These are phyloP conservation scores for Cenchrus americanus DNA, from an alignment of 176 grass and related monocot genomes.

Conservation along the genomic window DNA sequence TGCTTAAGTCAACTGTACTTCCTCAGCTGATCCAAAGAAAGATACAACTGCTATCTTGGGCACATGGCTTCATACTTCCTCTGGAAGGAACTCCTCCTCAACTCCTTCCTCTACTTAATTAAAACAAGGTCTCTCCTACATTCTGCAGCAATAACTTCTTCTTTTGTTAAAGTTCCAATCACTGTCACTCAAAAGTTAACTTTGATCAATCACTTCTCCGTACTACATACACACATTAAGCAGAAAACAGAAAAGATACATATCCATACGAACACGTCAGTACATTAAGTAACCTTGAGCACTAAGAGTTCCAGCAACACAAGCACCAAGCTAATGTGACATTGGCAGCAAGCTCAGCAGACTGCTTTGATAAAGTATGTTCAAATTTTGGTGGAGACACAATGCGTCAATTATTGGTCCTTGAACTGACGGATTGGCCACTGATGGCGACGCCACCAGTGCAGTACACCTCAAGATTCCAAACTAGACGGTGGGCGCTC, in stretches of 20 bases:
- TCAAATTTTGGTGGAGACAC: not conserved
- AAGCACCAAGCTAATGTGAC: not conserved
- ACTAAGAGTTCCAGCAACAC: not conserved
- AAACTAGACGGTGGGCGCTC: constrained; percentile 38
- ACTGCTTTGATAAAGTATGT: constrained; percentile 13
- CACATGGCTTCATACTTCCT: not conserved
- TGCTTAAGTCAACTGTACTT: constrained; percentile 6
- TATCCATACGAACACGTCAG: not conserved
- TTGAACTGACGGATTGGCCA: constrained; percentile 1
- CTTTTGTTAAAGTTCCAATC: not conserved
- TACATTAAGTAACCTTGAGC: not conserved
- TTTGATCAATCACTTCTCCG: not conserved
- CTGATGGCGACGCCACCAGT: constrained; percentile 21
- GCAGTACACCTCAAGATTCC: constrained; percentile 52
- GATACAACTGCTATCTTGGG: not conserved
- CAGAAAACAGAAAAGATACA: not conserved
- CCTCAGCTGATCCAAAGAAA: not conserved
- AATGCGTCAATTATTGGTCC: constrained; percentile 36
- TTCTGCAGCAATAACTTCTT: constrained; percentile 16
- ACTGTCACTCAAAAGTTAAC: not conserved
- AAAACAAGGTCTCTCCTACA: constrained; percentile 17
- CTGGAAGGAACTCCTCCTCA: not conserved
- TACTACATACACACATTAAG: not conserved
- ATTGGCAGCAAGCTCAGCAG: constrained; percentile 21
- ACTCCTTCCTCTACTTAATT: not conserved